These are phyloP conservation scores for Biscogniauxia mediterranea DNA, from an alignment of 2,329 filamentous ascomycete species.

Conservation along the genomic window DNA sequence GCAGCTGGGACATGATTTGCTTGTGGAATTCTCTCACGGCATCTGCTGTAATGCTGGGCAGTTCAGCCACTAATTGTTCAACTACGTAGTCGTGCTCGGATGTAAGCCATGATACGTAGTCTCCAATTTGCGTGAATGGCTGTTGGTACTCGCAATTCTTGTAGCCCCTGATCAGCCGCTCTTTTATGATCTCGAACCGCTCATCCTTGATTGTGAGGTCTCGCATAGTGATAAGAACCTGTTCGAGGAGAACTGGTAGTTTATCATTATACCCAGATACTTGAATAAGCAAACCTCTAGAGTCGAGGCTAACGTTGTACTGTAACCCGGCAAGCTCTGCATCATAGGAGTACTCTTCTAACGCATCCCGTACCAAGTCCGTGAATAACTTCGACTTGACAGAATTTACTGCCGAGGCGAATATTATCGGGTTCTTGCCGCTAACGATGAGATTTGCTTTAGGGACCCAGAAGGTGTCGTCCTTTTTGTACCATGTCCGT, in stretches of 20 bases:
- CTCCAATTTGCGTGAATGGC: constrained; percentile 83
- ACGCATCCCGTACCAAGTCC: constrained; percentile 80
- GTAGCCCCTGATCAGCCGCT: constrained; percentile 72
- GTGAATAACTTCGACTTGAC: constrained; percentile 80
- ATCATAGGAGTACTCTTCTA: constrained; percentile 94
- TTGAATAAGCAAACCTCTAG: constrained; percentile 71
- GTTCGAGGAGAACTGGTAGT: constrained; percentile 83
- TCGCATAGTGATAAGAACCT: constrained; percentile 79
- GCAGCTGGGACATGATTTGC: constrained; percentile 76
- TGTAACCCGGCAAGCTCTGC: constrained; percentile 87
- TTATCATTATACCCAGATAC: constrained; percentile 96
- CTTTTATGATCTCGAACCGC: constrained; percentile 87
- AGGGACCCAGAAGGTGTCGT: constrained; percentile 97
- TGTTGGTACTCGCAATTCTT: constrained; percentile 87
- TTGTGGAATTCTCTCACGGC: constrained; percentile 76
- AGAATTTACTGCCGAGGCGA: constrained; percentile 72
- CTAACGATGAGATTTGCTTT: constrained; percentile 85
- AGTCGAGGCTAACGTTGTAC: constrained; percentile 74
- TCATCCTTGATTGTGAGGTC: constrained; percentile 83
- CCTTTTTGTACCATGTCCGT: constrained; percentile 96
- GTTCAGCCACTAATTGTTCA: constrained; percentile 74
- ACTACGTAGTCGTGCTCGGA: constrained; percentile 75
- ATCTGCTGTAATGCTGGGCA: constrained; percentile 70
- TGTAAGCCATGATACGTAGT: constrained; percentile 78
- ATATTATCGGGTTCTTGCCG: constrained; percentile 75